Conservation (phyloP, 2,329 filamentous ascomycete species). For the Aspergillus clavatus region DNA sequence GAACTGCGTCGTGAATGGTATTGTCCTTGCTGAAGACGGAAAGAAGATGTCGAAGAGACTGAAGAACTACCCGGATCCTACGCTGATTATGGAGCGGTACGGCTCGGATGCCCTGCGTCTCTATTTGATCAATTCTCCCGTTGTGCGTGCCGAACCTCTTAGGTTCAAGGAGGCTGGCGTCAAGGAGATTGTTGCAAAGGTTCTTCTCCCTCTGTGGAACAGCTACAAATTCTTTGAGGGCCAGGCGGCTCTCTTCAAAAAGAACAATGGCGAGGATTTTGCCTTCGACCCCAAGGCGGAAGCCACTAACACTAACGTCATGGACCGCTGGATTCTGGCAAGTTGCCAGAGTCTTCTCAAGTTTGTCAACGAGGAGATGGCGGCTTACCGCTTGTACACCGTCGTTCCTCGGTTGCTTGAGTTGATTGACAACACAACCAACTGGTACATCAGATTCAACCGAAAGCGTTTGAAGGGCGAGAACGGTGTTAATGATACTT, state of each 20-base stretch:
- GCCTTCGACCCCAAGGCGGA: constrained; percentile 72
- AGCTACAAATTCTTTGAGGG: constrained; percentile 95
- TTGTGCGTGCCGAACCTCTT: constrained; percentile 84
- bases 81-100: constrained; percentile 76
- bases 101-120: constrained; percentile 87
- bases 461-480: constrained; percentile 86
- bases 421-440: constrained; percentile 92
- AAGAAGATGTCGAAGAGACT: constrained; percentile 99
- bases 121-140: constrained; percentile 96
- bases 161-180: constrained; percentile 89
- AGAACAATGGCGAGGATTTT: constrained; percentile 72
- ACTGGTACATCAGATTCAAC: constrained; percentile 98
- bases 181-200: constrained; percentile 90
- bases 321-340: constrained; percentile 94
- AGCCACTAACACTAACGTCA: constrained; percentile 77
- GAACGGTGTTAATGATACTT: constrained; percentile 76
- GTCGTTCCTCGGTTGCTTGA: constrained; percentile 79
- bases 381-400: constrained; percentile 75
- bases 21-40: constrained; percentile 87
- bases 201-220: constrained; percentile 89
- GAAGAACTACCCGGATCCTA: constrained; percentile 92
- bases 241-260: constrained; percentile 80
- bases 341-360: constrained; percentile 85
- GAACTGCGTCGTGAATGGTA: constrained; percentile 94
- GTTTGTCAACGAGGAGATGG: constrained; percentile 91